These are phyloP conservation scores for Aspergillus baeticus DNA, from an alignment of 495 filamentous ascomycete species.

Conservation along the genomic window DNA sequence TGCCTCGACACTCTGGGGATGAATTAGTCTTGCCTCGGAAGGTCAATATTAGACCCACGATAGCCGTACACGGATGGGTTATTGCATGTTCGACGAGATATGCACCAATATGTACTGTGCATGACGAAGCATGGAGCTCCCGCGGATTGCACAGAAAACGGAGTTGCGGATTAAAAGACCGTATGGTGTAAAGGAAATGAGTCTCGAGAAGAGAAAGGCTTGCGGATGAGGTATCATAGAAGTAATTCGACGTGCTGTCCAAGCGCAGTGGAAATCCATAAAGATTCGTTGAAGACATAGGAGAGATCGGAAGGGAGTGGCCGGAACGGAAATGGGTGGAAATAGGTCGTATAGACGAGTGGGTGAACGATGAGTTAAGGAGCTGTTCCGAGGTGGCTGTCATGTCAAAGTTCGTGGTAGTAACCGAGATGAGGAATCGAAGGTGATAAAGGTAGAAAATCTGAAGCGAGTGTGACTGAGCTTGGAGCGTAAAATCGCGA, in stretches of 20 bases:
- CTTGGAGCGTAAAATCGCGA: slow-evolving; percentile 1
- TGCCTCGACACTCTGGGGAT: slow-evolving; percentile 27
- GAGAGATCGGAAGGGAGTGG: slow-evolving; percentile 24
- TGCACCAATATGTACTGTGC: slow-evolving; percentile 31
- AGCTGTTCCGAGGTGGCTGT: neutral
- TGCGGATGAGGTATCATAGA: slow-evolving; percentile 27
- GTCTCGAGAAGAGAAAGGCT: slow-evolving; percentile 29
- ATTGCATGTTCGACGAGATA: slow-evolving; percentile 21
- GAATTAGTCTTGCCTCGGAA: slow-evolving; percentile 3
- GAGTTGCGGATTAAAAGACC: slow-evolving; percentile 38
- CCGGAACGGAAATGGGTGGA: slow-evolving; percentile 7
- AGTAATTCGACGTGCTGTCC: slow-evolving; percentile 12
- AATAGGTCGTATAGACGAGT: neutral
- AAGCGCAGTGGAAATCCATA: slow-evolving; percentile 14
- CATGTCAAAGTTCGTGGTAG: neutral
- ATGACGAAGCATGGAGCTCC: slow-evolving; percentile 29
- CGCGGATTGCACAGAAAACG: slow-evolving; percentile 34
- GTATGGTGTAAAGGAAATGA: slow-evolving; percentile 25
- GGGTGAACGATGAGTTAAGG: neutral
- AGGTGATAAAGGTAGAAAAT: slow-evolving; percentile 13
- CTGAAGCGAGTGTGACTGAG: slow-evolving; percentile 21
- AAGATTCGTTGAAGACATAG: slow-evolving; percentile 33
- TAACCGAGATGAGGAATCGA: neutral
- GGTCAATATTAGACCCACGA: slow-evolving; percentile 10
- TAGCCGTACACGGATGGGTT: slow-evolving; percentile 20